phyloP scores from a whole-genome alignment of 257 asterid species.

The Eucommia ulmoides region DNA sequence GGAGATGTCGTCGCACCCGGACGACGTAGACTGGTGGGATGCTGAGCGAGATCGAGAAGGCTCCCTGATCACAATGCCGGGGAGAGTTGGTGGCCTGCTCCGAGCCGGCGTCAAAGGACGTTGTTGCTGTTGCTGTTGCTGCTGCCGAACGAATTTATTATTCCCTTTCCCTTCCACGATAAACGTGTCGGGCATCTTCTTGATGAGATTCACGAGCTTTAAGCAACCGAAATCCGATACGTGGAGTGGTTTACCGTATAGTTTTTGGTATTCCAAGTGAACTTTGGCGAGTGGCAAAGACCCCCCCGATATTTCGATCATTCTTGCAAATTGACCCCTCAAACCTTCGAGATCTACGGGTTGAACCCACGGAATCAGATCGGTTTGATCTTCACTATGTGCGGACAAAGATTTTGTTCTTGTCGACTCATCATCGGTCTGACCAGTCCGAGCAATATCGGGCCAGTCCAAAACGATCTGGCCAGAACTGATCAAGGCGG shows the following conservation, averaged over 20 bases:
- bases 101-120: too few relatives aligned
- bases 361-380: constrained; percentile 80
- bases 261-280: constrained; percentile 60
- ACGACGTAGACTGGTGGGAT: too few relatives aligned
- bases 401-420: too few relatives aligned
- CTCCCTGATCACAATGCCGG: too few relatives aligned
- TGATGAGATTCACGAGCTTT: constrained; percentile 61
- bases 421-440: too few relatives aligned
- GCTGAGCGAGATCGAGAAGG: too few relatives aligned
- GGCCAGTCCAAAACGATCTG: constrained; percentile 92
- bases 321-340: constrained; percentile 60
- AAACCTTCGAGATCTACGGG: constrained; percentile 85
- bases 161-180: constrained; percentile 45
- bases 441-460: constrained; percentile 76
- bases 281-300: constrained; percentile 48
- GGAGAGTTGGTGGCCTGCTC: too few relatives aligned
- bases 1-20: too few relatives aligned
- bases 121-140: too few relatives aligned
- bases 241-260: constrained; percentile 64
- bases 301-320: constrained; percentile 71
- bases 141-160: constrained; percentile 40
- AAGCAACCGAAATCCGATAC: constrained; percentile 59
- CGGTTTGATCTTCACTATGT: too few relatives aligned
- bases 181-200: constrained; percentile 60
- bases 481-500: constrained; percentile 82